Percentiles rank a stretch among this genome's conserved stretches.
These are phyloP conservation scores for Mycena venus DNA, from an alignment of 768 basidiomycete species.

Conservation along the genomic window DNA sequence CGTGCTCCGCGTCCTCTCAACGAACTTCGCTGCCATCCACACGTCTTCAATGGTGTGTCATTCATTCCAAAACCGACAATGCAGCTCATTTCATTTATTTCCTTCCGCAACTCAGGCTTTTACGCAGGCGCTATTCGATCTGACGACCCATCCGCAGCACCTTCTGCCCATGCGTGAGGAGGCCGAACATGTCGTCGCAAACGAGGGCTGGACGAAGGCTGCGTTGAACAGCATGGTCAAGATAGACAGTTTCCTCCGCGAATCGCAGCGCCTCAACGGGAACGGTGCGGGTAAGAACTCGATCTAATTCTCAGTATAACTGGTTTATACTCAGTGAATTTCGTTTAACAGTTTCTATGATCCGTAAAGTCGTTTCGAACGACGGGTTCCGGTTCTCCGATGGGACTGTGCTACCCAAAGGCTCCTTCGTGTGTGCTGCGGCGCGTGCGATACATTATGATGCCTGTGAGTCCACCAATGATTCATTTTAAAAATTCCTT, in stretches of 20 bases:
- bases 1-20: slow-evolving; percentile 44
- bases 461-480: background rate
- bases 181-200: slow-evolving; percentile 40
- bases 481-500: too few relatives aligned
- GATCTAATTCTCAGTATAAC: too few relatives aligned
- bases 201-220: slow-evolving; percentile 2
- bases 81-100: background rate
- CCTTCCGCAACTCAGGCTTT: slow-evolving; percentile 35
- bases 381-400: slow-evolving; percentile 12
- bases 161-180: slow-evolving; percentile 49
- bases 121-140: slow-evolving; percentile 44
- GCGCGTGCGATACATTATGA: slow-evolving; percentile 7
- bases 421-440: background rate
- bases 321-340: too few relatives aligned
- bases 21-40: slow-evolving; percentile 59
- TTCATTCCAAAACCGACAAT: background rate
- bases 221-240: background rate
- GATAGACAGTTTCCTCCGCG: background rate
- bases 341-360: background rate
- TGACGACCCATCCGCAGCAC: slow-evolving; percentile 47
- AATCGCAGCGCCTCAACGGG: background rate
- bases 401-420: background rate
- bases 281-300: too few relatives aligned
- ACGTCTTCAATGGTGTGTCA: slow-evolving; percentile 53
- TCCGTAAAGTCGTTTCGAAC: background rate